Conservation (phyloP, 805 yeast species). For the Wickerhamiella azymoides region DNA sequence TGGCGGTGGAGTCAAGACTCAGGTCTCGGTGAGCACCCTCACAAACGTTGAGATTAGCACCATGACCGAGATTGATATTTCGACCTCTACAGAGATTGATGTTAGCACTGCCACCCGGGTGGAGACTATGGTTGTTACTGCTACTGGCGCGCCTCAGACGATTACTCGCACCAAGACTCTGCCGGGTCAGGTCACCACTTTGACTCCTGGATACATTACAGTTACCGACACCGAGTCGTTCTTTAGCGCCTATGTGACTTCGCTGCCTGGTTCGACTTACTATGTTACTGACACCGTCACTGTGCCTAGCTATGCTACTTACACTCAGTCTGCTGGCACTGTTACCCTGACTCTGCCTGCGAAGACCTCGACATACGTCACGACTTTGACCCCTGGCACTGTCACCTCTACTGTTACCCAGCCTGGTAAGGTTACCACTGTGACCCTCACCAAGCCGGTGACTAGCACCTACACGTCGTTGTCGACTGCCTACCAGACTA, state of each 20-base stretch:
- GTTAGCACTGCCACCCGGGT: not conserved
- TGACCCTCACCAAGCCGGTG: not conserved
- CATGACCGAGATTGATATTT: not conserved
- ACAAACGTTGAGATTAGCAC: not conserved
- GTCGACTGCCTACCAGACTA: not conserved
- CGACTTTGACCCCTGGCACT: conserved; percentile 6
- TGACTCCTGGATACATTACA: conserved; percentile 1
- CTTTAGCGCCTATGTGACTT: not conserved
- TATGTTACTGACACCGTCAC: not conserved
- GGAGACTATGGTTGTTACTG: conserved; percentile 1
- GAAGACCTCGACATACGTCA: not conserved
- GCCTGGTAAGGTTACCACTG: not conserved
- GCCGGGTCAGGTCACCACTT: conserved; percentile 2
- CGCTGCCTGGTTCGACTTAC: not conserved
- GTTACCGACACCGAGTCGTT: not conserved
- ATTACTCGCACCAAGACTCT: not conserved
- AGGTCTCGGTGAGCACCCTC: not conserved
- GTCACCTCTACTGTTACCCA: conserved; percentile 1
- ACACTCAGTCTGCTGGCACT: conserved; percentile 5
- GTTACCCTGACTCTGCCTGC: conserved; percentile 5
- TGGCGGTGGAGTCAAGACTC: not conserved
- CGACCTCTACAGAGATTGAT: not conserved
- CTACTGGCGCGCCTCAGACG: conserved; percentile 1
- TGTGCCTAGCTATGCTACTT: conserved; percentile 1
- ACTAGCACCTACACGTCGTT: not conserved